phyloP scores from a whole-genome alignment of 2,329 filamentous ascomycete genomes.

The Calonectria hawksworthii region DNA sequence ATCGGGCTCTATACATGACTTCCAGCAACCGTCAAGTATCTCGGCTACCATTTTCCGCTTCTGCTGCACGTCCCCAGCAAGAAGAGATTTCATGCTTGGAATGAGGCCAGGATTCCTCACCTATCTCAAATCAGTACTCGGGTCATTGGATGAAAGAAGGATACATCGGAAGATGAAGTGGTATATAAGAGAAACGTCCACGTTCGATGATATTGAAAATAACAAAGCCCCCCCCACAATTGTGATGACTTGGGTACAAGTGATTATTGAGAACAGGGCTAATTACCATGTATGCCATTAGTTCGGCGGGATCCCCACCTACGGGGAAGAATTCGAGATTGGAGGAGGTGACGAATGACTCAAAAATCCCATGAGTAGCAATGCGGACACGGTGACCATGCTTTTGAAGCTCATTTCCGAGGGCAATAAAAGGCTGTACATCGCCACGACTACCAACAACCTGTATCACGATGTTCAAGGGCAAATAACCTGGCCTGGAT shows the following conservation, averaged over 20 bases:
- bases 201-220: no score
- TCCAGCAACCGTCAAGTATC: constrained; percentile 21
- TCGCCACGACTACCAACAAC: constrained; percentile 33
- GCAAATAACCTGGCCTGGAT: no score
- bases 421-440: constrained; percentile 32
- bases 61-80: constrained; percentile 3
- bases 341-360: not conserved
- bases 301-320: constrained; percentile 28
- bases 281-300: constrained; percentile 27
- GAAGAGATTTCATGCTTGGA: constrained; percentile 15
- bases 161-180: no score
- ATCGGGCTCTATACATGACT: not conserved
- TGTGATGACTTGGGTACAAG: no score
- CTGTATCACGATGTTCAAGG: constrained; percentile 33
- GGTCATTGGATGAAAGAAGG: no score
- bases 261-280: no score
- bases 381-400: constrained; percentile 34
- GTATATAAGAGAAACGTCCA: no score
- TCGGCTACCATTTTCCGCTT: constrained; percentile 20
- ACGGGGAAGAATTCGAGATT: constrained; percentile 29
- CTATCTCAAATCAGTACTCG: no score
- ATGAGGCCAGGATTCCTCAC: not conserved
- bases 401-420: constrained; percentile 25
- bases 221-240: no score
- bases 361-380: constrained; percentile 30